Evolutionary conservation across 1,284 basidiomycete species (phyloP), one percentile per base, ranked within the genome.

Genomic region (Abortiporus biennis): DNA sequence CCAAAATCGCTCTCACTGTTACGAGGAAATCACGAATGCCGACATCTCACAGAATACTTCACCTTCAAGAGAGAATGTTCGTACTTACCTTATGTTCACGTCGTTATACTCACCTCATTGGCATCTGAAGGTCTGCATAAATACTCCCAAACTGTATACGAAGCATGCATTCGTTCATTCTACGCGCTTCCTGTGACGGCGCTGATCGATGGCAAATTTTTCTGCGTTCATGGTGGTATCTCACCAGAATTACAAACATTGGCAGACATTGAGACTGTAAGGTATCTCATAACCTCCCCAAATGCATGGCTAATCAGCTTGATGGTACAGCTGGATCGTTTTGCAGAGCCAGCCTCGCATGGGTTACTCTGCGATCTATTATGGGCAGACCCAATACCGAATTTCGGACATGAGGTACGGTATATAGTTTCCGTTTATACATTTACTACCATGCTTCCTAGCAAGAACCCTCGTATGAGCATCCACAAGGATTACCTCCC

Each of bases 141-240:
- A 64, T 97, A 96, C 62, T 91, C 87, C 3, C 73, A 78, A 51
- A 71, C 69, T 13, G 79, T 97, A 16, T 96, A 96, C 62, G 88
- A 95, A 47, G 92, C 90, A 4, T 95, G 92, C 59, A 81, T 92
- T 59, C 78, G 85, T 42, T 92, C 92, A 0, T 99, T 99, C 71
- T 87, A 85, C 59, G 84, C 92, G 21, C 72, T 99, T 4, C 95
- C 95, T 2, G 69, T 99, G 22, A 81, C 92, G 1, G 96, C 92
- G 6, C 71, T 99, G 49, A 91, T 99, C 68, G 96, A 99, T 66
- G 80, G 84, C 56, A 90, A 93, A 56, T 99, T 99, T 72, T 85
- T 99, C 62, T 98, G 94, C 59, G 93, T 99, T 4, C 96, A 99
- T 56, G 95, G 96, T 6, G 95, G 96, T 13, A 76, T 99, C 32